Evolutionary conservation across 768 basidiomycete species (phyloP).

Genomic region (Suillus subluteus): DNA sequence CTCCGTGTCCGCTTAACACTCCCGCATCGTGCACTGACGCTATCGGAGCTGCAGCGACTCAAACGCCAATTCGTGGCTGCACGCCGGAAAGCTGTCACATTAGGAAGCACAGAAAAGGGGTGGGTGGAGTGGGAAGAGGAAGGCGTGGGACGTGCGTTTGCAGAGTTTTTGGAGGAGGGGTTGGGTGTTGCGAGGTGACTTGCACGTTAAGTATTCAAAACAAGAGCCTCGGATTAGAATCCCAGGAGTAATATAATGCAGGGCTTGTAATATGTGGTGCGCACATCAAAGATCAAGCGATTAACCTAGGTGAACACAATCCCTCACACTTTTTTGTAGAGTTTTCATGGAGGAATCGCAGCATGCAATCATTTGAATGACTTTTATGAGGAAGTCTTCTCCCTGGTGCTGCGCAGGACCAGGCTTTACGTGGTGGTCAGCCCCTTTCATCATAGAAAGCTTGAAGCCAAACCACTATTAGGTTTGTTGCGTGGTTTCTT

Average conservation of each 20-base stretch:
- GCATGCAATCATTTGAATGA: too few relatives aligned
- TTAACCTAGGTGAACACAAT: neutral
- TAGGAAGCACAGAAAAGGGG: slow-evolving; percentile 80
- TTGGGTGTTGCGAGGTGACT: neutral
- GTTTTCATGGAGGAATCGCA: neutral
- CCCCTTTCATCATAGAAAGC: neutral
- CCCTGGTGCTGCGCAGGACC: too few relatives aligned
- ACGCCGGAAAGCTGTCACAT: slow-evolving; percentile 87
- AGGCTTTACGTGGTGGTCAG: too few relatives aligned
- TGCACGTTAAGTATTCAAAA: neutral
- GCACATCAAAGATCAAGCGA: neutral
- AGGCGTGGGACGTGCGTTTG: slow-evolving; percentile 72
- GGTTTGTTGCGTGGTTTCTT: neutral
- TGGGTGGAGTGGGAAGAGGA: slow-evolving; percentile 77
- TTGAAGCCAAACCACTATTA: neutral
- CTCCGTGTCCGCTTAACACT: slow-evolving; percentile 57
- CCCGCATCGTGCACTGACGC: slow-evolving; percentile 71
- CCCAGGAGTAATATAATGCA: neutral
- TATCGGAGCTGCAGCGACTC: slow-evolving; percentile 85
- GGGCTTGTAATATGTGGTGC: neutral
- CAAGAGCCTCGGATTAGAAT: neutral
- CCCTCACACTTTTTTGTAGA: neutral
- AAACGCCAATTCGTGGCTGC: slow-evolving; percentile 91
- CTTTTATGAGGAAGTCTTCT: too few relatives aligned
- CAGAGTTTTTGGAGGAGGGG: slow-evolving; percentile 65